These are phyloP conservation scores for Syzygium syzygioides DNA, from an alignment of 441 rosid genomes.

Conservation along the genomic window DNA sequence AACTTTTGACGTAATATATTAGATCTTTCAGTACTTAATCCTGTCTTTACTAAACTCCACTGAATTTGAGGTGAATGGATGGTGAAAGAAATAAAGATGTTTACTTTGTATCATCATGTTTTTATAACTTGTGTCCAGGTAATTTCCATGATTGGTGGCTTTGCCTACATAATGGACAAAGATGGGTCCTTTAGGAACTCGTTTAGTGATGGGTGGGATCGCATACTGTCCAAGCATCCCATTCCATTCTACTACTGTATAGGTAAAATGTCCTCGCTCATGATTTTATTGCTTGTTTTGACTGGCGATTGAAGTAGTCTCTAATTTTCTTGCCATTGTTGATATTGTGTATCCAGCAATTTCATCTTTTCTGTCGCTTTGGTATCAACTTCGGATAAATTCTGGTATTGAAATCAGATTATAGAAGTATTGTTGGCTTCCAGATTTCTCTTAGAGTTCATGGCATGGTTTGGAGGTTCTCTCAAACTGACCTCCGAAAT, in stretches of 20 bases:
- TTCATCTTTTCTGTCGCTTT: background rate
- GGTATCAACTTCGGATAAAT: background rate
- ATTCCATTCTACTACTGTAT: conserved; percentile 94
- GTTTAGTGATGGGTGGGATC: conserved; percentile 96
- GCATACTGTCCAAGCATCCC: conserved; percentile 87
- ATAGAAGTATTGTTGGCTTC: background rate
- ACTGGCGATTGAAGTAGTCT: background rate
- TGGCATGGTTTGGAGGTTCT: background rate
- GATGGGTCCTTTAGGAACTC: conserved; percentile 90
- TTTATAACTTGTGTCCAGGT: conserved; percentile 27
- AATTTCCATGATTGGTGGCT: conserved; percentile 69
- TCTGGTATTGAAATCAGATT: background rate
- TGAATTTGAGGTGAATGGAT: background rate
- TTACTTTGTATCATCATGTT: background rate
- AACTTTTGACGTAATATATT: background rate
- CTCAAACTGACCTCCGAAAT: background rate
- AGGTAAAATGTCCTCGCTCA: conserved; percentile 32
- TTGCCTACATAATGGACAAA: conserved; percentile 90
- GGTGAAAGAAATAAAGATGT: background rate
- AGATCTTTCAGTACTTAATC: background rate
- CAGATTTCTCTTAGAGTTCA: background rate
- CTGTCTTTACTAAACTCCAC: background rate
- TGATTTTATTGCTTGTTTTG: background rate
- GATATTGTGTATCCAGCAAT: background rate
- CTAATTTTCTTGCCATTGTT: background rate